Evolutionary conservation across 257 asterid species (phyloP).

Genomic region (Rehmannia glutinosa): DNA sequence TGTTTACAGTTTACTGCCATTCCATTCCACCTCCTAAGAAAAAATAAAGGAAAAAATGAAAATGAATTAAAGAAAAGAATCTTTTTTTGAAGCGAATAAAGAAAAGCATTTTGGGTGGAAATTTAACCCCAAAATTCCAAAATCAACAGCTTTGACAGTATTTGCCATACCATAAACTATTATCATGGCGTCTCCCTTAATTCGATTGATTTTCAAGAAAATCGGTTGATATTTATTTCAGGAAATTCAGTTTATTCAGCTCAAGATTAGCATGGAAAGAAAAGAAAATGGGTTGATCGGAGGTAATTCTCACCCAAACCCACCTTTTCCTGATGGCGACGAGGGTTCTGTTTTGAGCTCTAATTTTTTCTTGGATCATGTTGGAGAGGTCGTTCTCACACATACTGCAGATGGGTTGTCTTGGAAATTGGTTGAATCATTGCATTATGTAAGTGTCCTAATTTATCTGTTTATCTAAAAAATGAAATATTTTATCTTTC

Average conservation of each 20-base stretch:
- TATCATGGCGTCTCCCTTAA: neutral
- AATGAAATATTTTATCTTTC: neutral
- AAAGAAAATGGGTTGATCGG: conserved; percentile 31
- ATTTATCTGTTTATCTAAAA: neutral
- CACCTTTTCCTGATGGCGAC: conserved; percentile 24
- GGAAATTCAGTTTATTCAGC: conserved; percentile 11
- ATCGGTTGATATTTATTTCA: conserved; percentile 5
- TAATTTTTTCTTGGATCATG: conserved; percentile 49
- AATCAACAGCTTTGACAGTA: conserved; percentile 6
- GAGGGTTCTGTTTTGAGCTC: conserved; percentile 44
- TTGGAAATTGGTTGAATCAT: conserved; percentile 58
- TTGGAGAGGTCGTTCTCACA: conserved; percentile 73
- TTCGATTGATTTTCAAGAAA: conserved; percentile 3
- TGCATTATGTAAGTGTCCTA: conserved; percentile 38
- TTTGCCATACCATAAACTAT: neutral
- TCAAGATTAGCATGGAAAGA: conserved; percentile 38
- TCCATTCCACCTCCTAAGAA: neutral
- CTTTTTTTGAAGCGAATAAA: too few relatives aligned
- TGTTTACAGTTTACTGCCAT: neutral
- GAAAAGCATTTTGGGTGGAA: too few relatives aligned
- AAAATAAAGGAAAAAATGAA: neutral
- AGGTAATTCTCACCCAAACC: conserved; percentile 32
- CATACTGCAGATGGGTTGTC: conserved; percentile 50
- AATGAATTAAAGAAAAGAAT: too few relatives aligned
- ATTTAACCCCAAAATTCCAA: conserved; percentile 18